Conservation (phyloP, 371 early-diverging fungal genomes). For the Mortierella sp. region DNA sequence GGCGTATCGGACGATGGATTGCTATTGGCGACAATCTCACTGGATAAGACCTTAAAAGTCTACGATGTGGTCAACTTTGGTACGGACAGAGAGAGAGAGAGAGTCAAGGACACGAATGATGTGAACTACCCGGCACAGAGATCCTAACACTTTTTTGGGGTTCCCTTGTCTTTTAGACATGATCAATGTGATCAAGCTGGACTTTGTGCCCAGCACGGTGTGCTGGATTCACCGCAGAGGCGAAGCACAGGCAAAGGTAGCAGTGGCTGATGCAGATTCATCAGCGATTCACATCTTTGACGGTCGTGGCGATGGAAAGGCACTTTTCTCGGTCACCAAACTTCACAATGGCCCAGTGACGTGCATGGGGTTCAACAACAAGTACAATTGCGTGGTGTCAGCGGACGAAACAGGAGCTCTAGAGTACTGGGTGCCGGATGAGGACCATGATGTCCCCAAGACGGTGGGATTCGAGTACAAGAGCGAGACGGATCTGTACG, state of each 20-base stretch:
- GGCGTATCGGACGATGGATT: conserved; percentile 81
- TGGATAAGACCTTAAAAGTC: conserved; percentile 89
- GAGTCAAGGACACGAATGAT: no score
- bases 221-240: conserved; percentile 91
- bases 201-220: conserved; percentile 78
- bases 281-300: conserved; percentile 84
- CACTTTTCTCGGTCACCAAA: conserved; percentile 70
- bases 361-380: conserved; percentile 83
- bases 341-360: conserved; percentile 83
- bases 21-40: conserved; percentile 84
- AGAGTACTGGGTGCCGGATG: conserved; percentile 92
- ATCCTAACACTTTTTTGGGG: neutral
- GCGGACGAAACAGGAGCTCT: conserved; percentile 88
- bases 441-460: conserved; percentile 70
- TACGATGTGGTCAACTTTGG: conserved; percentile 96
- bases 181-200: conserved; percentile 92
- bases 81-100: conserved; percentile 27
- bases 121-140: no score
- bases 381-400: conserved; percentile 82
- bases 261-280: conserved; percentile 82
- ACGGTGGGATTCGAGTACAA: conserved; percentile 82
- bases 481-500: conserved; percentile 94
- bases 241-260: conserved; percentile 82
- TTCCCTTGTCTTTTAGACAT: conserved; percentile 71
- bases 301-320: conserved; percentile 74